phyloP scores from a whole-genome alignment of 129 eudicot species.

The Helianthus annuus region DNA sequence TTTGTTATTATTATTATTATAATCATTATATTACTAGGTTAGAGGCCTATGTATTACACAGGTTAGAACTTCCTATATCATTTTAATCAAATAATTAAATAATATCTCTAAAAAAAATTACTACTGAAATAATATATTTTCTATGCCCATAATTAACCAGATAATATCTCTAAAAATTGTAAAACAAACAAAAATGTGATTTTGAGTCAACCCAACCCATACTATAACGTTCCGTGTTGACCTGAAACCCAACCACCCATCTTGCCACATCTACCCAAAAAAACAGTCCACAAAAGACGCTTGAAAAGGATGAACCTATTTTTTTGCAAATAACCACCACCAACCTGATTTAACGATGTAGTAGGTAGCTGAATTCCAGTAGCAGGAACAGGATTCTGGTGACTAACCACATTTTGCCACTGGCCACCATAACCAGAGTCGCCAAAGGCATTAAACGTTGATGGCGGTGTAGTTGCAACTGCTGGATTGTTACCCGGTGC shows the following conservation, averaged over 20 bases:
- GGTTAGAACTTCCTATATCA: neutral
- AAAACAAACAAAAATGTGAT: neutral
- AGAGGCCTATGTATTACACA: too few relatives aligned
- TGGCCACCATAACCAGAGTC: conserved; percentile 53
- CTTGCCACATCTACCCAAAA: neutral
- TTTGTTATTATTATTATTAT: too few relatives aligned
- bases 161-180: neutral
- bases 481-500: conserved; percentile 44
- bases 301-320: neutral
- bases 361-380: neutral
- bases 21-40: too few relatives aligned
- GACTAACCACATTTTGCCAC: conserved; percentile 55
- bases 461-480: conserved; percentile 35
- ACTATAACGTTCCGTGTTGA: neutral
- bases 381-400: conserved; percentile 41
- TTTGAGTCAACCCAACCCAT: neutral
- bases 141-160: neutral
- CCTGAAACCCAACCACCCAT: neutral
- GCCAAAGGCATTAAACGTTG: conserved; percentile 33
- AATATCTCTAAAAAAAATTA: neutral
- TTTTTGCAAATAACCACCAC: neutral
- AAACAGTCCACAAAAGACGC: neutral
- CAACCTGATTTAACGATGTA: neutral
- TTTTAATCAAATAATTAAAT: neutral
- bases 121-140: neutral